Percentiles rank a stretch among this genome's conserved stretches.
These are phyloP conservation scores for Chalaropsis ovoidea DNA, from an alignment of 2,329 filamentous ascomycete genomes.

Conservation along the genomic window DNA sequence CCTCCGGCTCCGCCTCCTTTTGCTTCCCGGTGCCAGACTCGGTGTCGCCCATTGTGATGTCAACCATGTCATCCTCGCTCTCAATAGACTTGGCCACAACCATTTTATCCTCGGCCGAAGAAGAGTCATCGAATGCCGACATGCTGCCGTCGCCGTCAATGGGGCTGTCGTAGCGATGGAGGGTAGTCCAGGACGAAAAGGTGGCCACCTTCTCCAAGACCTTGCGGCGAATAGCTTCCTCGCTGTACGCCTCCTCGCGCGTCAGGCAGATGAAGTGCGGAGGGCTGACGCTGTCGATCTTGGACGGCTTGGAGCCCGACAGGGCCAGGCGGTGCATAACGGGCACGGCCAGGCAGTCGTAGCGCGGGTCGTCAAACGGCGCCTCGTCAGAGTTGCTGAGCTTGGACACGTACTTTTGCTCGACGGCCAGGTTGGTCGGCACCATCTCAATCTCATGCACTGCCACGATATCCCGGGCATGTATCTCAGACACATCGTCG, in stretches of 20 bases:
- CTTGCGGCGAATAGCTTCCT: conserved; percentile 69
- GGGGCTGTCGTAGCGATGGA: conserved; percentile 42
- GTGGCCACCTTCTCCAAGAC: conserved; percentile 64
- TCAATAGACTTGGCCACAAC: conserved; percentile 70
- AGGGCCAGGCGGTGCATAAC: conserved; percentile 51
- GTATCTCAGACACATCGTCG: conserved; percentile 60
- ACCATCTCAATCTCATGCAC: conserved; percentile 66
- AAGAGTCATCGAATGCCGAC: conserved; percentile 34
- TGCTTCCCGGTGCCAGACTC: conserved; percentile 41
- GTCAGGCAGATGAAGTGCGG: conserved; percentile 67
- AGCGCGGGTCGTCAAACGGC: conserved; percentile 49
- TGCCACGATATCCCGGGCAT: conserved; percentile 53
- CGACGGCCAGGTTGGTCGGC: conserved; percentile 63
- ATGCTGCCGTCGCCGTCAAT: conserved; percentile 17
- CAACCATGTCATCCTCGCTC: conserved; percentile 82
- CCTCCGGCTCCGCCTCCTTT: conserved; percentile 29
- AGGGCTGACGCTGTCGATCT: conserved; percentile 33
- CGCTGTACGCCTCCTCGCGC: conserved; percentile 54
- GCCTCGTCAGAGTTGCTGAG: conserved; percentile 41
- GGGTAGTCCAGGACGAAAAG: conserved; percentile 60
- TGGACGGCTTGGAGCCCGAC: conserved; percentile 30
- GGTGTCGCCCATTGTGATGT: conserved; percentile 63
- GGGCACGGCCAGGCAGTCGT: conserved; percentile 59
- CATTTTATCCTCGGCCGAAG: conserved; percentile 53
- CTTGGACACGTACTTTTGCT: conserved; percentile 37